These are phyloP conservation scores for Malassezia restricta DNA, from an alignment of 1,284 basidiomycete genomes.

Conservation along the genomic window DNA sequence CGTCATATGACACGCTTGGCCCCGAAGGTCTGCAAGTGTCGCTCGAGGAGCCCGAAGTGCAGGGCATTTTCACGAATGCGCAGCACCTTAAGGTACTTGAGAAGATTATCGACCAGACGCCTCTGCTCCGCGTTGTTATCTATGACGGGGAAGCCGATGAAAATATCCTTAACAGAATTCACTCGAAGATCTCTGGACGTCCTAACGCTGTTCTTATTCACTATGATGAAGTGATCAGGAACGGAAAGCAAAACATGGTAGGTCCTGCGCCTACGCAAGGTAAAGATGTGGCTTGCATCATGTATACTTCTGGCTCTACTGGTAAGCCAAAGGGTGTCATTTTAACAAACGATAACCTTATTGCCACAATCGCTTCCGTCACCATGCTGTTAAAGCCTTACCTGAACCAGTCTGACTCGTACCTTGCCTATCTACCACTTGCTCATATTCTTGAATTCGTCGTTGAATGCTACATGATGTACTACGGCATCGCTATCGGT, in stretches of 20 bases:
- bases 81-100: constrained; percentile 62
- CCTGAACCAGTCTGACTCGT: constrained; percentile 58
- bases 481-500: constrained; percentile 61
- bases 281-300: constrained; percentile 63
- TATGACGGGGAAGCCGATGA: constrained; percentile 58
- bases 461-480: constrained; percentile 49
- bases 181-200: constrained; percentile 37
- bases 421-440: constrained; percentile 81
- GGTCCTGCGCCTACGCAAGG: constrained; percentile 23
- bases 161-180: constrained; percentile 46
- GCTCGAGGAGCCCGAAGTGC: constrained; percentile 76
- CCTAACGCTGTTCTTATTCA: constrained; percentile 23
- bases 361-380: constrained; percentile 71
- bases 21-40: constrained; percentile 64
- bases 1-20: constrained; percentile 92
- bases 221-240: constrained; percentile 44
- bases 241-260: constrained; percentile 46
- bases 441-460: constrained; percentile 84
- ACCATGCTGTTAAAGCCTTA: constrained; percentile 65
- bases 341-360: constrained; percentile 74
- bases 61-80: constrained; percentile 82
- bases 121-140: constrained; percentile 62
- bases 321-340: constrained; percentile 87
- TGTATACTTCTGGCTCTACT: constrained; percentile 92
- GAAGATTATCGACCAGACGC: constrained; percentile 48